These are phyloP conservation scores for Colletotrichum tropicicola DNA, from an alignment of 2,329 filamentous ascomycete genomes.

Conservation along the genomic window DNA sequence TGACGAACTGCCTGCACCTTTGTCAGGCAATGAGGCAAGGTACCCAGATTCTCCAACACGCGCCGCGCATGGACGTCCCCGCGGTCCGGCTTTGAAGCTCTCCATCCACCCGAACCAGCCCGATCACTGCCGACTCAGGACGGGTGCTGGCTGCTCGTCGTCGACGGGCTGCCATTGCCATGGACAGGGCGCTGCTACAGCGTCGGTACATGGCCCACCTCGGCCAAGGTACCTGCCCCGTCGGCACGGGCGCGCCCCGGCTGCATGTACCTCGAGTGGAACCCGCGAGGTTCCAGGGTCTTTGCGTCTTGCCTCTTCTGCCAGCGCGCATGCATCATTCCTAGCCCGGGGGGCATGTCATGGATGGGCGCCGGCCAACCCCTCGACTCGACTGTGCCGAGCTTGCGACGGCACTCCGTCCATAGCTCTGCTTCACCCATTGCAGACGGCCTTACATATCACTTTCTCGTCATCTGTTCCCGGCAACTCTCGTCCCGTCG, in stretches of 20 bases:
- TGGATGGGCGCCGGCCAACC: slow-evolving; percentile 25
- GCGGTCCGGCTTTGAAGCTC: slow-evolving; percentile 28
- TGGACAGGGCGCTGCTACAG: background rate
- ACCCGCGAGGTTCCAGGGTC: slow-evolving; percentile 2
- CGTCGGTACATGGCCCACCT: background rate
- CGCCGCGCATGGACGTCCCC: slow-evolving; percentile 22
- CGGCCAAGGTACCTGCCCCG: slow-evolving; percentile 4
- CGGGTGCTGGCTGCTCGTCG: slow-evolving; percentile 16
- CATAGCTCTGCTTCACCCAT: background rate
- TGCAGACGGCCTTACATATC: slow-evolving; percentile 3
- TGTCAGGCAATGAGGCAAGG: no score
- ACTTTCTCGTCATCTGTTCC: slow-evolving; percentile 14
- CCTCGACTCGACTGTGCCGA: slow-evolving; percentile 24
- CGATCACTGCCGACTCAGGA: slow-evolving; percentile 42
- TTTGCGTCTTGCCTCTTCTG: slow-evolving; percentile 24
- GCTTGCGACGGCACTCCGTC: slow-evolving; percentile 21
- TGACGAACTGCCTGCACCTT: no score
- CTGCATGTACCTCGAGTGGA: slow-evolving; percentile 20
- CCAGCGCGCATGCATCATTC: slow-evolving; percentile 25
- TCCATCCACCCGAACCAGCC: slow-evolving; percentile 46
- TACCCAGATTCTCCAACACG: slow-evolving; percentile 21
- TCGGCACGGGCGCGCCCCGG: background rate
- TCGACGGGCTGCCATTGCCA: background rate
- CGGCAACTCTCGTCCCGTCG: background rate
- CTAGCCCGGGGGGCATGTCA: slow-evolving; percentile 15